Evolutionary conservation across 495 filamentous ascomycete species (phyloP), one percentile per base, ranked within the genome.

Genomic region (Astrothelium subdiscretum): DNA sequence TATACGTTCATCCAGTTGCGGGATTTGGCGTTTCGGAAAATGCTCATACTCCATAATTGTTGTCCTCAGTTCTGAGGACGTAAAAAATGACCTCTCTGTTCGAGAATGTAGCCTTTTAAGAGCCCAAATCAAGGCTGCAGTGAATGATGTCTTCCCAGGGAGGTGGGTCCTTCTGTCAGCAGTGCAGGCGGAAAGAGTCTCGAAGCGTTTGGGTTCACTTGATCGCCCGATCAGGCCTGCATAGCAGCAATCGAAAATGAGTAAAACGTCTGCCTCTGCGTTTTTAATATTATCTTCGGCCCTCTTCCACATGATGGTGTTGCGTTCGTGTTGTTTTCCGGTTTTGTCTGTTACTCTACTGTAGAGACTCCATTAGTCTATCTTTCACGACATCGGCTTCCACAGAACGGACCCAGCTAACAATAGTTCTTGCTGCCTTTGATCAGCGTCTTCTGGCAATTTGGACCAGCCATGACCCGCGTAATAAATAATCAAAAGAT

Each of bases 401-500:
- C n/a, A n/a, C n/a, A n/a, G n/a, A n/a, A n/a, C n/a, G n/a, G n/a
- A 48, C 43, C 43, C 43, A 11, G 20, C 11, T 22, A 48, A 20
- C n/a, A 5, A 18, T 24, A 54, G 15, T 6, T 26, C 3, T 54
- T 26, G 24, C n/a, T 24, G 4, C 2, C 29, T 3, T 8, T 54
- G n/a, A 1, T 29, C 22, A 4, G 48, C 48, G 29, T 54, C 24
- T 2, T 29, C 20, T 24, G 48, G 24, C n/a, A 3, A 15, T 26
- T 32, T 43, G 52, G 59, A 60, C 31, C 15, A 65, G 12, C 66
- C 66, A 57, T 68, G 66, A 1, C 66, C 66, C 22, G 66, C 66
- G 40, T 68, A 68, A 42, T 68, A 68, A 1, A 68, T 59, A 35
- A 68, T 68, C 8, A 68, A 52, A 1, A 68, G 57, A 22, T 57